These are phyloP conservation scores for Yamadazyma membranifaciens DNA, from an alignment of 1,139 yeast species.

Conservation along the genomic window DNA sequence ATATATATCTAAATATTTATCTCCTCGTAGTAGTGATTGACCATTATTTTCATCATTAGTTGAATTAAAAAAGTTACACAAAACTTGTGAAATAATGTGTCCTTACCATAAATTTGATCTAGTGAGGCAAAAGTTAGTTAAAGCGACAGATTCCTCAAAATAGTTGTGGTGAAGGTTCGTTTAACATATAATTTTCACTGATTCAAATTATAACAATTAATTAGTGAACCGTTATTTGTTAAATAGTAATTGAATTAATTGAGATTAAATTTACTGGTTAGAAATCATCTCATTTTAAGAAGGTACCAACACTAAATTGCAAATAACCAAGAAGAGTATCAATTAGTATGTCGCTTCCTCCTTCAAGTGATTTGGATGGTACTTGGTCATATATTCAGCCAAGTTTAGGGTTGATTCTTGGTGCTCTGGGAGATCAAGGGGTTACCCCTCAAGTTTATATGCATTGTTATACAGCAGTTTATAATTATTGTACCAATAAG, in stretches of 20 bases:
- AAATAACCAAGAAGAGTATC: not conserved
- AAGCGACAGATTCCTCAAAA: slow-evolving; percentile 1
- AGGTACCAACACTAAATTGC: not conserved
- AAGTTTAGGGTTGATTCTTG: slow-evolving; percentile 66
- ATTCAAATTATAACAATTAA: too few relatives aligned
- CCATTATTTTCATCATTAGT: too few relatives aligned
- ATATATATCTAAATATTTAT: too few relatives aligned
- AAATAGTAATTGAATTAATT: too few relatives aligned
- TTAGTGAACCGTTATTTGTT: too few relatives aligned
- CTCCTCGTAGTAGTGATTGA: too few relatives aligned
- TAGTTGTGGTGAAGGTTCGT: not conserved
- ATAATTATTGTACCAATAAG: slow-evolving; percentile 88
- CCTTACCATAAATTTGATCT: not conserved
- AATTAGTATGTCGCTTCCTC: slow-evolving; percentile 20
- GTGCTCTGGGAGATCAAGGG: slow-evolving; percentile 62
- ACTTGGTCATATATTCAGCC: slow-evolving; percentile 81
- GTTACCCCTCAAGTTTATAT: slow-evolving; percentile 73
- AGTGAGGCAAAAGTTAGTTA: slow-evolving; percentile 1
- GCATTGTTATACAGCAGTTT: slow-evolving; percentile 78
- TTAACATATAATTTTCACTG: too few relatives aligned
- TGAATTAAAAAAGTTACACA: not conserved
- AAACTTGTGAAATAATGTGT: not conserved
- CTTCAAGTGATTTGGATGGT: slow-evolving; percentile 55
- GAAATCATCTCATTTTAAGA: too few relatives aligned
- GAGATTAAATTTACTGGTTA: too few relatives aligned